Evolutionary conservation across 2,329 filamentous ascomycete species (phyloP).

Genomic region (Fusarium nurragi): DNA sequence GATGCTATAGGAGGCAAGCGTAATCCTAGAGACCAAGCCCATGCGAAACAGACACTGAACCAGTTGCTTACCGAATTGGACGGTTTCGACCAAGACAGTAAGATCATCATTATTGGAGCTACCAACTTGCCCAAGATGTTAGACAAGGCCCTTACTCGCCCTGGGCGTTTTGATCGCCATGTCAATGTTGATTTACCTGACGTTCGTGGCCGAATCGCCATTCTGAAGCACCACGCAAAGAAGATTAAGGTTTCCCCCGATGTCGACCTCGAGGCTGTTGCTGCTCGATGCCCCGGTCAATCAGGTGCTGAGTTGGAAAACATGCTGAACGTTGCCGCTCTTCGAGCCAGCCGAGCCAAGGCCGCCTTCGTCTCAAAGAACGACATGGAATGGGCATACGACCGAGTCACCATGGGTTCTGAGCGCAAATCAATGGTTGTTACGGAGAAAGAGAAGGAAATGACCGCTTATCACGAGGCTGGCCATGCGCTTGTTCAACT

Average conservation of each 20-base stretch:
- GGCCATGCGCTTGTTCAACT: constrained; percentile 92
- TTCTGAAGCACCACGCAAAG: constrained; percentile 91
- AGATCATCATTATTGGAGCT: constrained; percentile 94
- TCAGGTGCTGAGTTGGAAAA: constrained; percentile 97
- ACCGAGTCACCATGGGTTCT: constrained; percentile 97
- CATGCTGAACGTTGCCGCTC: constrained; percentile 93
- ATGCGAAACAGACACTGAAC: constrained; percentile 97
- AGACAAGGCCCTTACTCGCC: constrained; percentile 92
- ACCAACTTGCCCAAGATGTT: constrained; percentile 96
- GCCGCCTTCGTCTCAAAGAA: constrained; percentile 76
- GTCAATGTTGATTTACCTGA: constrained; percentile 90
- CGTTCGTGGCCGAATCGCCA: constrained; percentile 90
- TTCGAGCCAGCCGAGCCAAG: constrained; percentile 91
- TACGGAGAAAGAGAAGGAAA: constrained; percentile 90
- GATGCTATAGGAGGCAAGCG: constrained; percentile 95
- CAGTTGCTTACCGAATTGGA: constrained; percentile 97
- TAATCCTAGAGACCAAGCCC: constrained; percentile 90
- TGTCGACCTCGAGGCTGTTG: constrained; percentile 85
- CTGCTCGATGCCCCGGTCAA: constrained; percentile 87
- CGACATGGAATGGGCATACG: constrained; percentile 97
- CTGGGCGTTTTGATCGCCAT: constrained; percentile 94
- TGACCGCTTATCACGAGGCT: constrained; percentile 96
- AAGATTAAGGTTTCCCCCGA: constrained; percentile 84
- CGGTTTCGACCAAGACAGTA: constrained; percentile 93
- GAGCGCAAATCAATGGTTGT: constrained; percentile 92